Evolutionary conservation across 2,329 filamentous ascomycete genomes (phyloP), one percentile per base, ranked within the genome.

Genomic region (Talaromyces pinophilus): DNA sequence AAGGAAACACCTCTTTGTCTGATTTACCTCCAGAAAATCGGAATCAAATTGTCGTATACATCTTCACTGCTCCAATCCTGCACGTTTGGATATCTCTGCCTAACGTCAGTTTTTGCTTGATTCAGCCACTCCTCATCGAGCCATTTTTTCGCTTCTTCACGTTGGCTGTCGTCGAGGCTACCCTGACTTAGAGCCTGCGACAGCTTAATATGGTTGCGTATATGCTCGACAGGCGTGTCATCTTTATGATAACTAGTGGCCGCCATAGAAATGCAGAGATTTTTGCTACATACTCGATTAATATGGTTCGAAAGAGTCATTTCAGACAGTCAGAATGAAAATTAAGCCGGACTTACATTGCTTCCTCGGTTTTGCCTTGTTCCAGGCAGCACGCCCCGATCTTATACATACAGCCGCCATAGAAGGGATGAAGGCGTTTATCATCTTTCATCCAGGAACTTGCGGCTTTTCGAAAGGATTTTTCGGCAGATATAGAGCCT

Each of bases 331-430:
- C 15, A 42, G 40, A 42, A 42, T 42, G 15, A 6, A 17, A 42
- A 42, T 42, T 1, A 42, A 17, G 15, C 40, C 3, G 15, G 15
- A 17, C 40, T 42, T n/a, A 42, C 40, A 42, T 17, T 42, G 7
- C 13, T 42, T 59, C 19, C 22, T 22, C 7, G 22, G 40, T 22
- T 42, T 59, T 59, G 33, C 55, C 55, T 40, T 59, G 55, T 5
- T 59, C 33, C 35, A 59, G n/a, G 40, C 55, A 59, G 19, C 55
- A 59, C 28, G 15, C 33, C 25, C 55, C 55, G 5, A 59, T 59
- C 25, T 42, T 59, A 22, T 59, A 59, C 55, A 42, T 59, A 38
- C 55, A 59, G 19, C 33, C 55, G 19, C 55, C 55, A 59, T 38
- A 25, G 30, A 59, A 59, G 17, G 55, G 55, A 38, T 59, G 55